A percentile compares a stretch with the other conserved stretches of the same genome.
Conservation (phyloP, 441 rosid genomes). For the Corymbia citriodora region DNA sequence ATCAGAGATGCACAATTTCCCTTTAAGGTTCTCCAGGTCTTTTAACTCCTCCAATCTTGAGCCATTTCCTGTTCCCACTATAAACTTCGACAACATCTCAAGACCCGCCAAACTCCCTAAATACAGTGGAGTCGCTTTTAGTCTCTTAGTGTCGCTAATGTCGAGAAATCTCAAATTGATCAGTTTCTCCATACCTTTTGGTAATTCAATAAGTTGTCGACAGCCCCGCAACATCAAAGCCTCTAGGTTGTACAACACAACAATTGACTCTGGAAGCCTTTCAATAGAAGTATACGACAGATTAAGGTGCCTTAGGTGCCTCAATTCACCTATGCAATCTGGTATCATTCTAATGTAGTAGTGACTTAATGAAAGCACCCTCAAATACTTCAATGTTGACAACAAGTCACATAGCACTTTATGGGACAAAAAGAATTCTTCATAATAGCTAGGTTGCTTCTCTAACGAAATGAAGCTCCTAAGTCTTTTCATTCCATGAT, state of each 20-base stretch:
- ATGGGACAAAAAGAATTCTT: background rate
- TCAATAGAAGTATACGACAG: rapidly evolving
- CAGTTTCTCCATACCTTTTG: background rate
- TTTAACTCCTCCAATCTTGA: background rate
- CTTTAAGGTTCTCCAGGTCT: rapidly evolving
- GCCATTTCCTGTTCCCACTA: rapidly evolving
- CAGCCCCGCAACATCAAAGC: background rate
- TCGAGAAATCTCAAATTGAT: background rate
- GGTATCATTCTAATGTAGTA: rapidly evolving
- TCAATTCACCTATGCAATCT: background rate
- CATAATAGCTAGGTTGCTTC: background rate
- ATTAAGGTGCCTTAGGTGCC: background rate
- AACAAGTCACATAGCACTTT: background rate
- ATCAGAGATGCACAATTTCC: background rate
- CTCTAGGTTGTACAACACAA: too few species aligned
- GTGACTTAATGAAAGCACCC: background rate
- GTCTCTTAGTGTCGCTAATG: rapidly evolving
- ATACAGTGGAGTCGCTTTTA: rapidly evolving
- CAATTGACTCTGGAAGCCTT: background rate
- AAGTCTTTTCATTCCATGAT: background rate
- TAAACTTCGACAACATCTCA: rapidly evolving
- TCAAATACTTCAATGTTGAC: rapidly evolving
- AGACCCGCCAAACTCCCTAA: background rate
- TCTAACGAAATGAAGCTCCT: background rate
- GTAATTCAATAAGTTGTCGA: rapidly evolving